Percentiles rank a stretch among this genome's conserved stretches.
Evolutionary conservation across 1,139 yeast genomes (phyloP).

Genomic region (Sugiyamaella japonica): DNA sequence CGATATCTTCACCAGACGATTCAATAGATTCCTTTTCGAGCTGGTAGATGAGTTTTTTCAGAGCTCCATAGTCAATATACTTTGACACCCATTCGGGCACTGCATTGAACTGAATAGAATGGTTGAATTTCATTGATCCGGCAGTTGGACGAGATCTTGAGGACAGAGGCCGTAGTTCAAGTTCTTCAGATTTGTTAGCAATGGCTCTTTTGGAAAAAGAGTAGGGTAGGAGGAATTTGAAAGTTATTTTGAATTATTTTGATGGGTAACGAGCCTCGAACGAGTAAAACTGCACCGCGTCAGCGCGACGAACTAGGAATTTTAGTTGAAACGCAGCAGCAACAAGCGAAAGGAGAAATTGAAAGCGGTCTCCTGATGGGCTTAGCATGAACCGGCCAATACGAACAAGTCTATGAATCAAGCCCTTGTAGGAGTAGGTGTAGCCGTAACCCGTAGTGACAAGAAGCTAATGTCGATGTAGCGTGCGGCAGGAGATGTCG

Average conservation of each 20-base stretch:
- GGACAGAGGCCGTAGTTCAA: neutral
- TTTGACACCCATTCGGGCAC: slow-evolving; percentile 79
- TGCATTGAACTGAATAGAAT: slow-evolving; percentile 72
- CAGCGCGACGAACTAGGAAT: too few species aligned
- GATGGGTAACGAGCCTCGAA: too few species aligned
- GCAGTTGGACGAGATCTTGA: neutral
- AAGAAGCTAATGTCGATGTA: too few species aligned
- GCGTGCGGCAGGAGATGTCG: neutral
- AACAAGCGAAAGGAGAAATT: too few species aligned
- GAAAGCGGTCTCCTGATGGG: too few species aligned
- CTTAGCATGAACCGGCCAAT: too few species aligned
- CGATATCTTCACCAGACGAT: slow-evolving; percentile 39
- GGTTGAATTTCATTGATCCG: slow-evolving; percentile 65
- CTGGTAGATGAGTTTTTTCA: slow-evolving; percentile 60
- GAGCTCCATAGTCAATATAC: slow-evolving; percentile 63
- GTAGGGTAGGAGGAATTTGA: neutral
- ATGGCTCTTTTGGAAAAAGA: neutral
- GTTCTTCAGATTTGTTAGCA: neutral
- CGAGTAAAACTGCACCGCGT: too few species aligned
- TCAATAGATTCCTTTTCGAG: slow-evolving; percentile 44
- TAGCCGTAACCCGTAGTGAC: too few species aligned
- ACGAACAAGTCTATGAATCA: too few species aligned
- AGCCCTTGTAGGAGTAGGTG: too few species aligned
- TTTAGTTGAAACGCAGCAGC: too few species aligned
- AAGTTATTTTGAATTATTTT: neutral